Conservation (phyloP, 139 green algal species). For the Chlamydomonas sp. region DNA sequence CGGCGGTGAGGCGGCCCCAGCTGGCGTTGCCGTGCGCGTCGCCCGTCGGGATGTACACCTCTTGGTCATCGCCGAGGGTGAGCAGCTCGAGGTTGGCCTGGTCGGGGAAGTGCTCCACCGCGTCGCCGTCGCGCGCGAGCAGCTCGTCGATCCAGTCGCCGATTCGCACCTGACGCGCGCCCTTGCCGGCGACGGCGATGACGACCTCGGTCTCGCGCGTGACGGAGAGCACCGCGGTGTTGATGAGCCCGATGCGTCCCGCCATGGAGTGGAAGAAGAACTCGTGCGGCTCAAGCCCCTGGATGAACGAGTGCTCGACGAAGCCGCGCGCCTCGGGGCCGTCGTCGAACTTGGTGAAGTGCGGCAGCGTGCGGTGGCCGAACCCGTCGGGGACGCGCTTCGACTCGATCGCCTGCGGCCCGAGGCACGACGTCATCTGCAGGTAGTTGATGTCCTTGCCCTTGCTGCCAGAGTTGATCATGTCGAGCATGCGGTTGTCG, state of each 20-base stretch:
- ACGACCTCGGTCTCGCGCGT: constrained; percentile 8
- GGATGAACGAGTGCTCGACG: constrained; percentile 93
- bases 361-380: constrained; percentile 73
- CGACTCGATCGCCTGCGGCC: constrained; percentile 96
- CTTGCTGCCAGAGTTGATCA: constrained; percentile 86
- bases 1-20: constrained; percentile 7
- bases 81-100: constrained; percentile 17
- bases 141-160: constrained; percentile 16
- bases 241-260: constrained; percentile 91
- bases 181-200: not conserved
- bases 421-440: constrained; percentile 96
- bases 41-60: constrained; percentile 11
- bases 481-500: constrained; percentile 84
- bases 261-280: constrained; percentile 99
- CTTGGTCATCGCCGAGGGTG: not conserved
- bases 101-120: constrained; percentile 3
- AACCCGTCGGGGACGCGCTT: constrained; percentile 96
- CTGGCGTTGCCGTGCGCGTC: constrained; percentile 5
- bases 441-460: constrained; percentile 98
- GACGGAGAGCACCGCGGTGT: constrained; percentile 83
- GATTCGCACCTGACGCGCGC: constrained; percentile 1
- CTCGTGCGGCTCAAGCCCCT: constrained; percentile 87
- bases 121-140: not conserved
- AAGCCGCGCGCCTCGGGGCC: constrained; percentile 93
- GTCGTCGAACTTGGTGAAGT: constrained; percentile 83